Evolutionary conservation across 2,329 filamentous ascomycete species (phyloP).

Genomic region (Calonectria fujianensis): DNA sequence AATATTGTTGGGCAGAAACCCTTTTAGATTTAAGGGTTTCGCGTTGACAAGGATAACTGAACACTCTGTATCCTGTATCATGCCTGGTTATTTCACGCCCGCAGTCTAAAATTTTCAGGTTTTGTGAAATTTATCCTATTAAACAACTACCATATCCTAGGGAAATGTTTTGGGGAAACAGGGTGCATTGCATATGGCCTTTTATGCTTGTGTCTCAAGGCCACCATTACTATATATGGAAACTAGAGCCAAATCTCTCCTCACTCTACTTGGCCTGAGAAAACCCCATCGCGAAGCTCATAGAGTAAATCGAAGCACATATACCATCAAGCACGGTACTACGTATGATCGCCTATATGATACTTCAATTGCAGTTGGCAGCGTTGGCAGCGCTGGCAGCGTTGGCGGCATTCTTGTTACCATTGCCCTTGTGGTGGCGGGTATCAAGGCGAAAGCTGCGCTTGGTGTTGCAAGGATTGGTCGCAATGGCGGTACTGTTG

Average conservation of each 20-base stretch:
- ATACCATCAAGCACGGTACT: too few relatives aligned
- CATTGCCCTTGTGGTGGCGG: background rate
- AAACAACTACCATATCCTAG: background rate
- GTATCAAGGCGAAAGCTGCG: background rate
- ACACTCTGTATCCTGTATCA: background rate
- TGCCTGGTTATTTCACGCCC: background rate
- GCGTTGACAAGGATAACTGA: background rate
- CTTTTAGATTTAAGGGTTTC: background rate
- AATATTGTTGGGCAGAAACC: background rate
- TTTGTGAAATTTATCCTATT: background rate
- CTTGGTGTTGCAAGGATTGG: background rate
- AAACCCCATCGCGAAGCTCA: background rate
- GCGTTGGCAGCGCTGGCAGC: slow-evolving; percentile 1
- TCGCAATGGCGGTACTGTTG: background rate
- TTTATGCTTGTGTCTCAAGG: background rate
- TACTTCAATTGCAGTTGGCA: slow-evolving; percentile 16
- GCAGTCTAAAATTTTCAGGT: background rate
- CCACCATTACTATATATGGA: background rate
- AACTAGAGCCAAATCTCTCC: background rate
- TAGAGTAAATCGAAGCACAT: background rate
- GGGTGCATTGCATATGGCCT: background rate
- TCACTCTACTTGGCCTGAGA: background rate
- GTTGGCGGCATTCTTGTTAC: slow-evolving; percentile 7
- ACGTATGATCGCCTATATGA: too few relatives aligned
- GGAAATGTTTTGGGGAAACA: background rate